Base-by-base conservation (phyloP, 495 filamentous ascomycete genomes). In the Trichoderma erinaceum region DNA sequence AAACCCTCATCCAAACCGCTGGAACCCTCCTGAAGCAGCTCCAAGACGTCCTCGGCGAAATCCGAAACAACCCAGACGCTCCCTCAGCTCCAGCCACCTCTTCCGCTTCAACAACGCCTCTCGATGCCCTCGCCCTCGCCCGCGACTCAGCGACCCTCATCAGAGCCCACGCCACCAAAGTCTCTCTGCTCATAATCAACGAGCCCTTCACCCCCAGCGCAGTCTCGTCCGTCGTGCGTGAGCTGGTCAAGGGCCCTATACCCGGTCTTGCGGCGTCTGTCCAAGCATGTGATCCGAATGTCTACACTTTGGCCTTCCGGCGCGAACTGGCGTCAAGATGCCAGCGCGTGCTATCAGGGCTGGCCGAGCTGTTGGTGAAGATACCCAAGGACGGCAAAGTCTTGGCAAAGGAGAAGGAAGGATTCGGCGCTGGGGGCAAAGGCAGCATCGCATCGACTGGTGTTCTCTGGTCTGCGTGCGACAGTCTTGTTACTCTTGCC, bases 121-220 rank as follows among this genome's bases (percentile, higher is more conserved):
- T 80, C 52, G 79, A 82, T 65, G 91, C 72, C 69, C 81, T 75
- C 27, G 71, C 77, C 35, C 80, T 93, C 66, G 86, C 93, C 23
- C 82, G 84, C 70, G 85, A 88, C 71, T 83, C 88, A 1, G 83
- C 90, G 1, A 81, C 79, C 27, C 80, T 92, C 4, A 85, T 97
- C 61, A 87, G 84, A 73, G 90, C 93, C 0, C 92, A 96, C 72
- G 85, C 88, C 7, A 97, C 93, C 41, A 96, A 95, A 65, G 83
- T 97, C 29, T 92, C 90, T 0, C 87, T 97, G 18, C 84, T 97
- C 2, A 84, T 93, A 2, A 90, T 96, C 71, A 95, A 88, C 67
- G 84, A 88, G 18, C 93, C 93, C 0, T 95, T 96, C 76, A 92
- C 92, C 0, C 86, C 89, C 5, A 85, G 89, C 0, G 93, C 91